Conservation (phyloP, 352 stramenopile species). For the Pythium grandisporangium region DNA sequence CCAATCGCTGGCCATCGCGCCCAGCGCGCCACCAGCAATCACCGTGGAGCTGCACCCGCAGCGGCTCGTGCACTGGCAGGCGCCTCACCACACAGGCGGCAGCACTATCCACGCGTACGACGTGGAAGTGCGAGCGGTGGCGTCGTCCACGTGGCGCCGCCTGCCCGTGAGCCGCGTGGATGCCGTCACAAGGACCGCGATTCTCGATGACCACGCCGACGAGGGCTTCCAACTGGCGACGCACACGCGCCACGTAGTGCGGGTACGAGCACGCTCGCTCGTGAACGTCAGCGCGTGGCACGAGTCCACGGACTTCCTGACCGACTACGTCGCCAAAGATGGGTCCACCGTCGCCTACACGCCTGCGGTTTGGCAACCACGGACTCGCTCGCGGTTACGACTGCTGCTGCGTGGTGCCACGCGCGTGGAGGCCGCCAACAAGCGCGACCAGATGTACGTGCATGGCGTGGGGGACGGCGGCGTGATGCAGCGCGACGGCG, state of each 20-base stretch:
- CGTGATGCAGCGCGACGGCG: slow-evolving; percentile 17
- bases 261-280: slow-evolving; percentile 24
- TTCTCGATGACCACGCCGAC: slow-evolving; percentile 4
- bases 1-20: slow-evolving; percentile 15
- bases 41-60: slow-evolving; percentile 15
- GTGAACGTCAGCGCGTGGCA: slow-evolving; percentile 18
- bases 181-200: too few species aligned
- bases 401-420: slow-evolving; percentile 18
- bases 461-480: slow-evolving; percentile 42
- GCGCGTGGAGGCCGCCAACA: slow-evolving; percentile 26
- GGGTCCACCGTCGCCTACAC: too few species aligned
- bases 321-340: too few species aligned
- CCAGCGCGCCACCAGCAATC: slow-evolving; percentile 12
- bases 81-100: slow-evolving; percentile 18
- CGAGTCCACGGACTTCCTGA: slow-evolving; percentile 24
- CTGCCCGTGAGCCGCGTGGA: too few species aligned
- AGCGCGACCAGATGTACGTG: slow-evolving; percentile 49
- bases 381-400: too few species aligned
- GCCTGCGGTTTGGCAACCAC: too few species aligned
- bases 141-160: slow-evolving; percentile 35
- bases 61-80: slow-evolving; percentile 26
- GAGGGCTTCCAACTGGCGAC: slow-evolving; percentile 3
- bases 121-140: slow-evolving; percentile 23
- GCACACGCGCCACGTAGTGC: slow-evolving; percentile 32
- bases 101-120: slow-evolving; percentile 22